Evolutionary conservation across 2,329 filamentous ascomycete species (phyloP).

Genomic region (Colletotrichum acutatum): DNA sequence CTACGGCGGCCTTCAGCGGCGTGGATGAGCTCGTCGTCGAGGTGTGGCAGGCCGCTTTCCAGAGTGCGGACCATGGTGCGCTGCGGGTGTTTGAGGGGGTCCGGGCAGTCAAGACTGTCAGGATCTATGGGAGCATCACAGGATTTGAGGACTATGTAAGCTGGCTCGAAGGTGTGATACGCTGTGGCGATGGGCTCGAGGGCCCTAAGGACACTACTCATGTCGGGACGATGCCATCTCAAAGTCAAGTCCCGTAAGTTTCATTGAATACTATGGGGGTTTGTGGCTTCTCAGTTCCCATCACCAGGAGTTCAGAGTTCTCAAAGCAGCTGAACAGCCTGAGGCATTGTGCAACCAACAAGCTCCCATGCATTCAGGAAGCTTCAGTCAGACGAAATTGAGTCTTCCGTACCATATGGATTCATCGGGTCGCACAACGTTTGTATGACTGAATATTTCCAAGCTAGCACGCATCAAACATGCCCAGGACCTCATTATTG

Average conservation of each 20-base stretch:
- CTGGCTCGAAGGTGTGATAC: conserved; percentile 54
- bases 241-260: not conserved
- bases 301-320: not conserved
- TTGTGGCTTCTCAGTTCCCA: not conserved
- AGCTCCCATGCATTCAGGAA: not conserved
- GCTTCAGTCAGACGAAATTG: not conserved
- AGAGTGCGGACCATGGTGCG: conserved; percentile 50
- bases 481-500: too few relatives aligned
- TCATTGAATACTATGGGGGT: not conserved
- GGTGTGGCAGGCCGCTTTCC: conserved; percentile 50
- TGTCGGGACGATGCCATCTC: not conserved
- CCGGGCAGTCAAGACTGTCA: conserved; percentile 50
- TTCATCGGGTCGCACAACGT: not conserved
- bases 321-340: not conserved
- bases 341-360: not conserved
- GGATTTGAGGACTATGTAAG: conserved; percentile 55
- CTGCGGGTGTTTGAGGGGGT: conserved; percentile 55
- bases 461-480: not conserved
- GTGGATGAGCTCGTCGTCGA: conserved; percentile 53
- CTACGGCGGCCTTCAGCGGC: conserved; percentile 48
- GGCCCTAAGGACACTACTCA: not conserved
- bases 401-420: not conserved
- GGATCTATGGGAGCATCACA: conserved; percentile 49
- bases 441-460: not conserved
- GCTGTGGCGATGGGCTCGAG: conserved; percentile 31